Evolutionary conservation across 305 asterid genomes (phyloP).

Genomic region (Plantago lanceolata): DNA sequence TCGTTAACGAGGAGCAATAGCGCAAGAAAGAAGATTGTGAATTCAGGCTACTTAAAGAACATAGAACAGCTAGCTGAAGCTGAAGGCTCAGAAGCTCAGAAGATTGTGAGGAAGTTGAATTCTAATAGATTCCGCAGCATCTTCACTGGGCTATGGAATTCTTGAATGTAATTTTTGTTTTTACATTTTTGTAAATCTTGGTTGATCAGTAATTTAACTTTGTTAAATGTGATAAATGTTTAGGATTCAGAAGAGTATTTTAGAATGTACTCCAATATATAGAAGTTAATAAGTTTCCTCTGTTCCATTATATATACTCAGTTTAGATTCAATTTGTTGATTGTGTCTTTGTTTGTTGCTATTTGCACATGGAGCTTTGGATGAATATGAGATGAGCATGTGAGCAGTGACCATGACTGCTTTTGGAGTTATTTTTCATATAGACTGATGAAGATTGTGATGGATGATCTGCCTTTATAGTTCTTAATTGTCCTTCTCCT

Average conservation of each 20-base stretch:
- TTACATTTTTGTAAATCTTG: conserved; percentile 30
- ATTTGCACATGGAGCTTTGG: conserved; percentile 47
- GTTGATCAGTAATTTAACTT: conserved; percentile 21
- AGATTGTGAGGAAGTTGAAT: conserved; percentile 60
- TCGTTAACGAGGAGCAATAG: conserved; percentile 60
- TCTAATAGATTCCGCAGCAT: conserved; percentile 53
- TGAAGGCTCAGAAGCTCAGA: conserved; percentile 75
- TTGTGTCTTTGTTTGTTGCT: conserved; percentile 9
- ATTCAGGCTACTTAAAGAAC: conserved; percentile 61
- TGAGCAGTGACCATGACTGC: conserved; percentile 40
- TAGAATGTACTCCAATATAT: conserved; percentile 19
- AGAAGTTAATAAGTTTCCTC: conserved; percentile 11
- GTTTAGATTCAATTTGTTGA: conserved; percentile 11
- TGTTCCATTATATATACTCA: background rate
- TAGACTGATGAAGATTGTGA: conserved; percentile 32
- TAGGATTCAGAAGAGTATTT: conserved; percentile 19
- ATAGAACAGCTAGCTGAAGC: conserved; percentile 75
- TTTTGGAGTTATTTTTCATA: conserved; percentile 22
- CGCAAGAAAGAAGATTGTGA: conserved; percentile 75
- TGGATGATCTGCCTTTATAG: conserved; percentile 33
- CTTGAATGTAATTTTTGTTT: conserved; percentile 33
- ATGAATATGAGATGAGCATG: conserved; percentile 39
- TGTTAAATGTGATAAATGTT: conserved; percentile 12
- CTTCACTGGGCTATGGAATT: conserved; percentile 65
- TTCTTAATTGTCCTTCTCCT: background rate